A percentile compares a stretch with the other conserved stretches of the same genome.
phyloP scores from a whole-genome alignment of 805 yeast genomes.

The Hanseniaspora jakobsenii region DNA sequence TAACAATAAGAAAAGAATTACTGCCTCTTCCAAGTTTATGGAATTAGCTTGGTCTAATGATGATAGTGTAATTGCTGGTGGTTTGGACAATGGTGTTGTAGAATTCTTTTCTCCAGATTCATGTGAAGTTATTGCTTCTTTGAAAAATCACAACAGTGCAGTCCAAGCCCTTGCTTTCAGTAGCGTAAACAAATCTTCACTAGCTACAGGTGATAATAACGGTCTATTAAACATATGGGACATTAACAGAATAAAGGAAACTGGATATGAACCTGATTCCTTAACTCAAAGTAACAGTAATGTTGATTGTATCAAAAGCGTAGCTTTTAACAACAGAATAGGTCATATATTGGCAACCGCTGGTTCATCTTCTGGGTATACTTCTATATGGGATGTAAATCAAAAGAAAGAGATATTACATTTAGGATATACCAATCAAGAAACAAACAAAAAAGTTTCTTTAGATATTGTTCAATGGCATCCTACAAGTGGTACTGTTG shows the following conservation, averaged over 20 bases:
- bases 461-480: conserved; percentile 88
- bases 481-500: conserved; percentile 73
- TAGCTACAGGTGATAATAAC: conserved; percentile 79
- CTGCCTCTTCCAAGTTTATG: conserved; percentile 56
- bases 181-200: conserved; percentile 52
- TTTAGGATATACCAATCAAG: conserved; percentile 52
- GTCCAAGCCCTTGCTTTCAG: conserved; percentile 68
- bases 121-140: conserved; percentile 30
- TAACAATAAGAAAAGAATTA: no score
- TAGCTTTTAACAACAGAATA: conserved; percentile 80
- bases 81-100: conserved; percentile 69
- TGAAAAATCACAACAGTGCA: conserved; percentile 53
- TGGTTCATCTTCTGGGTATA: conserved; percentile 60
- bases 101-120: conserved; percentile 58
- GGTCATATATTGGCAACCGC: conserved; percentile 84
- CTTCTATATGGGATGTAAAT: conserved; percentile 89
- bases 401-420: conserved; percentile 81
- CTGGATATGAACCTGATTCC: conserved; percentile 32
- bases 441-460: conserved; percentile 44
- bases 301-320: conserved; percentile 63
- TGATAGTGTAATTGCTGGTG: conserved; percentile 63
- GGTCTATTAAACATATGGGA: conserved; percentile 92
- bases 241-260: conserved; percentile 46
- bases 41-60: conserved; percentile 74
- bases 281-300: conserved; percentile 78